A percentile compares a stretch with the other conserved stretches of the same genome.
phyloP scores from a whole-genome alignment of 305 asterid species.

The Fraxinus xanthoxyloides region DNA sequence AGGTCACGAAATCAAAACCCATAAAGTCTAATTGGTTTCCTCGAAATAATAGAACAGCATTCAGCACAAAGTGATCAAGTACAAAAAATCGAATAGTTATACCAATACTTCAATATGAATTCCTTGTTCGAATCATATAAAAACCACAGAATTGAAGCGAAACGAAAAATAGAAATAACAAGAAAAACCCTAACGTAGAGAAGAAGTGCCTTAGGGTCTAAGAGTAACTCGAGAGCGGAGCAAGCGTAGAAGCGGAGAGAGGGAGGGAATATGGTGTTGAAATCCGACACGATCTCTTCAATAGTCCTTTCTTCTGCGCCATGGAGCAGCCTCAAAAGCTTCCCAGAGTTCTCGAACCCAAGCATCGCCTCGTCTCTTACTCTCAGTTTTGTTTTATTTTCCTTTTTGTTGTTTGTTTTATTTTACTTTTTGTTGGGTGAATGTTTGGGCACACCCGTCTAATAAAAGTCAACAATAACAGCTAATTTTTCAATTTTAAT shows the following conservation, averaged over 20 bases:
- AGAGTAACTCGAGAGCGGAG: slow-evolving; percentile 66
- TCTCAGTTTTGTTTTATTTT: not conserved
- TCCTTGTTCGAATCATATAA: not conserved
- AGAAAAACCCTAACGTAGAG: slow-evolving; percentile 25
- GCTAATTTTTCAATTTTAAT: too few species aligned
- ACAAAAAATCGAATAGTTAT: not conserved
- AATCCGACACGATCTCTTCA: slow-evolving; percentile 66
- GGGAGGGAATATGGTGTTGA: slow-evolving; percentile 49
- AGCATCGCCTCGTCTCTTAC: slow-evolving; percentile 37
- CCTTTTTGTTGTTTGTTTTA: not conserved
- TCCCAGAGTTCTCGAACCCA: slow-evolving; percentile 69
- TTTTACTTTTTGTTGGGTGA: too few species aligned
- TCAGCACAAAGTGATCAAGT: not conserved
- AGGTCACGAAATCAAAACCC: not conserved
- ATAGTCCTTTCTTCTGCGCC: slow-evolving; percentile 64
- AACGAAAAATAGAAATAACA: not conserved
- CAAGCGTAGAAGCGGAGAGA: slow-evolving; percentile 58
- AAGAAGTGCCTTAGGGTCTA: slow-evolving; percentile 42
- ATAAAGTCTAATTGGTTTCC: not conserved
- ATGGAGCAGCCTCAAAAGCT: slow-evolving; percentile 52
- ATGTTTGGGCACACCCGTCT: too few species aligned
- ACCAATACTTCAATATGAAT: not conserved
- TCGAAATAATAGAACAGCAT: not conserved
- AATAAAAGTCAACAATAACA: too few species aligned
- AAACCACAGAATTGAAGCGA: not conserved